Evolutionary conservation across 2,329 filamentous ascomycete species (phyloP).

Genomic region (Penicillium sp.): DNA sequence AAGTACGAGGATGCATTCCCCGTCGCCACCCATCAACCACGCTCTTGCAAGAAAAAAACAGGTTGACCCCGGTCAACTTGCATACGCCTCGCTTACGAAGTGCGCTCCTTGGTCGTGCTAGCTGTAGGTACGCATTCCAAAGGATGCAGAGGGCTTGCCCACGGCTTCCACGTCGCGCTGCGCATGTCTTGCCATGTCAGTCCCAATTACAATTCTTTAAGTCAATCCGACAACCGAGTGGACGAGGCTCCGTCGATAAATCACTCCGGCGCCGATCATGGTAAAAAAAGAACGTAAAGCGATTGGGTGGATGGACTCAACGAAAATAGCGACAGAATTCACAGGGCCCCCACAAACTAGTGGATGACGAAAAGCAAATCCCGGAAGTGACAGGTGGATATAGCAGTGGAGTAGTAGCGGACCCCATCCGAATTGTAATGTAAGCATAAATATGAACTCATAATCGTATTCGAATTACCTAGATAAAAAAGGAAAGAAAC

Average conservation of each 20-base stretch:
- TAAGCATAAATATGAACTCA: neutral
- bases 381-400: conserved; percentile 9
- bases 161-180: conserved; percentile 11
- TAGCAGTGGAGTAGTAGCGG: neutral
- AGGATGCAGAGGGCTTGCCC: conserved; percentile 5
- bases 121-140: conserved; percentile 18
- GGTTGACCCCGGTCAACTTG: conserved; percentile 10
- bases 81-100: conserved; percentile 8
- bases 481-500: neutral
- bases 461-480: neutral
- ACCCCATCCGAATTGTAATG: neutral
- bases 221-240: neutral
- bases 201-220: conserved; percentile 12
- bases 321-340: neutral
- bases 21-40: conserved; percentile 19
- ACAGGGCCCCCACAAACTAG: neutral
- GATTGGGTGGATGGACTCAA: neutral
- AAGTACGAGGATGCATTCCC: conserved; percentile 8
- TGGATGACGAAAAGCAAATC: conserved; percentile 12
- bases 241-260: neutral
- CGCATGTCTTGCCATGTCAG: conserved; percentile 11
- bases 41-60: conserved; percentile 6
- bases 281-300: neutral
- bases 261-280: neutral
- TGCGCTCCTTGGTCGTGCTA: neutral